Conservation (phyloP, 495 filamentous ascomycete species). For the Penicillium pancosmium region DNA sequence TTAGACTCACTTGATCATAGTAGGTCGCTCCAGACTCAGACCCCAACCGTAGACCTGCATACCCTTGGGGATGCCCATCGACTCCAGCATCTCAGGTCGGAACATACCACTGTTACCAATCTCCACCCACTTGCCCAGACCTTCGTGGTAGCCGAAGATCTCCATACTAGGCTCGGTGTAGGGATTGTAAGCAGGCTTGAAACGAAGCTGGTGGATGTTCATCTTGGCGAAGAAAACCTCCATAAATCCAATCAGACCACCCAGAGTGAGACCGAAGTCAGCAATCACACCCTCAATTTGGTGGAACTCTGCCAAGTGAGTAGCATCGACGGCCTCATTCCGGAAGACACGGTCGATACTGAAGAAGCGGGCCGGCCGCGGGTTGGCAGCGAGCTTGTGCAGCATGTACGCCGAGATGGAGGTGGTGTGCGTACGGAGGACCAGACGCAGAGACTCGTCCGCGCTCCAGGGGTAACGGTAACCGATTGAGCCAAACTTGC, state of each 20-base stretch:
- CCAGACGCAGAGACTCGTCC: slow-evolving; percentile 85
- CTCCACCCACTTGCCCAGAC: slow-evolving; percentile 88
- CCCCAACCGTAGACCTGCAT: slow-evolving; percentile 92
- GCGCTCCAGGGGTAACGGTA: slow-evolving; percentile 92
- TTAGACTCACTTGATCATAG: slow-evolving; percentile 84
- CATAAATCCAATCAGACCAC: slow-evolving; percentile 95
- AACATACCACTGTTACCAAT: slow-evolving; percentile 99
- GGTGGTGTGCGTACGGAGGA: slow-evolving; percentile 95
- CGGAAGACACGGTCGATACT: slow-evolving; percentile 97
- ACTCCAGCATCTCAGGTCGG: slow-evolving; percentile 91
- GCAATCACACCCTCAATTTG: slow-evolving; percentile 98
- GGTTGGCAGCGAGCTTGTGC: slow-evolving; percentile 80
- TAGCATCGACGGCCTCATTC: slow-evolving; percentile 94
- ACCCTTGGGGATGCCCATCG: slow-evolving; percentile 85
- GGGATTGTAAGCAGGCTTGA: slow-evolving; percentile 98
- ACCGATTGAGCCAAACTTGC: slow-evolving; percentile 90
- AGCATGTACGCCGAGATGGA: slow-evolving; percentile 86
- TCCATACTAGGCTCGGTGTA: slow-evolving; percentile 99
- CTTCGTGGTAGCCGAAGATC: slow-evolving; percentile 91
- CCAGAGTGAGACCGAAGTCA: slow-evolving; percentile 87
- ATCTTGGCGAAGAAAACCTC: slow-evolving; percentile 95
- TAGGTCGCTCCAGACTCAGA: slow-evolving; percentile 87
- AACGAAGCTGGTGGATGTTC: slow-evolving; percentile 83
- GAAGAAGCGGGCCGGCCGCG: slow-evolving; percentile 88
- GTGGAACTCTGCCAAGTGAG: slow-evolving; percentile 97